Conservation (phyloP, 139 green algal species). For the Tetraselmis chui region DNA sequence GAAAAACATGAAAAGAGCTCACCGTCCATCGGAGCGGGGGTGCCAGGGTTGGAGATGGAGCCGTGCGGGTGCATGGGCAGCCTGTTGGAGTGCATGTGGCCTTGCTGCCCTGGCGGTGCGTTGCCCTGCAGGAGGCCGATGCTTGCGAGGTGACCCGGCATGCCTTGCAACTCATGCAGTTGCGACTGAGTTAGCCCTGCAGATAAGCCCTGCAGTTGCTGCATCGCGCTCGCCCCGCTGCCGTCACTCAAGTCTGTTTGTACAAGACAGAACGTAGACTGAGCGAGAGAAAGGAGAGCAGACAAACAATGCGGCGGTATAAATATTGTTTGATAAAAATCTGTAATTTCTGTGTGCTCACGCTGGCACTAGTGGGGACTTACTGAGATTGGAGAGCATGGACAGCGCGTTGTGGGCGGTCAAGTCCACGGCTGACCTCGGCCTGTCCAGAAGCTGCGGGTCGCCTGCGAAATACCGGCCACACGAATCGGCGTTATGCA, state of each 20-base stretch:
- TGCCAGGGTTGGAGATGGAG: background rate
- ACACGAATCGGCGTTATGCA: too few relatives aligned
- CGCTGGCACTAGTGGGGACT: background rate
- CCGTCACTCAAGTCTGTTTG: too few relatives aligned
- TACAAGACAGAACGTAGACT: too few relatives aligned
- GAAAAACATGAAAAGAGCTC: too few relatives aligned
- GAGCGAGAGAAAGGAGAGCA: too few relatives aligned
- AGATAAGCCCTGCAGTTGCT: background rate
- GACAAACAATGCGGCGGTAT: too few relatives aligned
- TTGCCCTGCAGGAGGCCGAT: background rate
- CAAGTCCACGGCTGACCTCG: background rate
- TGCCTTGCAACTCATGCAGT: conserved; percentile 9
- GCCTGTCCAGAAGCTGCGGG: background rate
- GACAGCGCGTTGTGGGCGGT: background rate
- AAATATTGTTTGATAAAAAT: too few relatives aligned
- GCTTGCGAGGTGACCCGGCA: background rate
- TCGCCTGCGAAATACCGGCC: background rate
- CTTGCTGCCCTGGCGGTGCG: background rate
- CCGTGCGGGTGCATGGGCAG: background rate
- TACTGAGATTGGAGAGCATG: background rate
- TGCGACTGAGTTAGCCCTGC: background rate
- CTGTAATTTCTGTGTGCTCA: too few relatives aligned
- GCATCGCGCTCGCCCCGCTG: background rate
- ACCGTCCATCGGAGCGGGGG: background rate
- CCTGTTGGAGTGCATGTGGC: background rate